A percentile compares a stretch with the other conserved stretches of the same genome.
These are phyloP conservation scores for Pythium brassicae DNA, from an alignment of 352 stramenopile genomes.

Conservation along the genomic window DNA sequence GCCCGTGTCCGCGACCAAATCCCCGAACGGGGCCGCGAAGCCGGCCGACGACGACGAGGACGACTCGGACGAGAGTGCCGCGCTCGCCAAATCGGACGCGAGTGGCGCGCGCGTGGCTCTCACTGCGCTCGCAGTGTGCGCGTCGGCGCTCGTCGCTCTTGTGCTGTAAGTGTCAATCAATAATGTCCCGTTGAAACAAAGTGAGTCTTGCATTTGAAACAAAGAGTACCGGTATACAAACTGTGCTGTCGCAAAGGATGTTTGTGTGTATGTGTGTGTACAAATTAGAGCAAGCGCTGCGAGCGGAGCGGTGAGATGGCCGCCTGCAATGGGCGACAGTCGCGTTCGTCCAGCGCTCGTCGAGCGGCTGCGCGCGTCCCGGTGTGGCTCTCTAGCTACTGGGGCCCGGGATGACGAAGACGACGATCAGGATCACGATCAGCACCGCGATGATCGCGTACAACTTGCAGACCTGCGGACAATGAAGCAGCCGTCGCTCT, in stretches of 20 bases:
- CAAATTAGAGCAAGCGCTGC: neutral
- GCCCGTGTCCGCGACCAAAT: constrained; percentile 21
- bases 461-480: constrained; percentile 51
- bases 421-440: constrained; percentile 54
- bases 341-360: too few relatives aligned
- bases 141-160: constrained; percentile 3
- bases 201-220: too few relatives aligned
- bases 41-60: constrained; percentile 59
- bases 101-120: constrained; percentile 3
- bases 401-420: constrained; percentile 43
- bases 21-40: constrained; percentile 4
- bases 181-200: too few relatives aligned
- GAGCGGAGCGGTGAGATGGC: too few relatives aligned
- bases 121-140: constrained; percentile 5
- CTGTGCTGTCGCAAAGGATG: too few relatives aligned
- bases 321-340: too few relatives aligned
- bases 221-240: too few relatives aligned
- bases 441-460: constrained; percentile 68
- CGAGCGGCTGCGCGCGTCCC: too few relatives aligned
- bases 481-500: neutral
- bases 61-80: constrained; percentile 43
- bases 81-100: constrained; percentile 15
- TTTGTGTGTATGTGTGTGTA: constrained; percentile 2
- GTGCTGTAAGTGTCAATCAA: neutral
- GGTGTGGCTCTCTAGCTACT: neutral